Evolutionary conservation across 139 green algal species (phyloP), one percentile per base, ranked within the genome.

Genomic region (Coccomyxa sp.): DNA sequence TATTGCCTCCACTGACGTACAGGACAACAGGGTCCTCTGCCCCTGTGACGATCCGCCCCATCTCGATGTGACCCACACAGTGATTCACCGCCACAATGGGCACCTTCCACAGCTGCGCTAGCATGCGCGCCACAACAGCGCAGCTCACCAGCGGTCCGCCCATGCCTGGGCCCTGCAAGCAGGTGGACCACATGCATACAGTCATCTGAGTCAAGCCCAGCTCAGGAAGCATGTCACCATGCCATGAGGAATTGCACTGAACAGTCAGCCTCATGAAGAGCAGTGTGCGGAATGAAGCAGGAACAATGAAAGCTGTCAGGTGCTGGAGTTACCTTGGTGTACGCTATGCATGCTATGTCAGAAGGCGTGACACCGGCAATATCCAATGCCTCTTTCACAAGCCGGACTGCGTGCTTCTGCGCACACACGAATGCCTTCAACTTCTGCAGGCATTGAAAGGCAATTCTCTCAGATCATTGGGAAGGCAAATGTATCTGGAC

Each of bases 41-140:
- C 8, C 91, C 91, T 16, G 90, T 96, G 31, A 98, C 93, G 6
- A 92, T 50, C 0, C 94, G 78, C 2, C 94, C 94, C 94, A 98
- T 98, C 83, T 98, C 94, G 38, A 98, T 97, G 86, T 98, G 94
- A 6, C 89, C 90, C 55, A 95, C 86, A 79, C 94, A 98, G 89
- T 98, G 94, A 79, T 98, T 98, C 16, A 98, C 94, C 3, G 72
- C 85, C 8, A 97, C 83, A 12, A 98, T 90, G 36, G 92, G 90
- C 6, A 93, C 77, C 31, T 84, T 81, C 92, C 92, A 96, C 70
- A 94, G 72, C 77, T 88, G 86, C 3, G 87, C 84, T 68, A 97
- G 85, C 86, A 93, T 93, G 38, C 94, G 86, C n/a, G 91, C 91
- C 12, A 93, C 93, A 34, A 97, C 84, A 0, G 94, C 94, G 74